Conservation (phyloP, 306 rosid genomes). For the Psophocarpus tetragonolobus region DNA sequence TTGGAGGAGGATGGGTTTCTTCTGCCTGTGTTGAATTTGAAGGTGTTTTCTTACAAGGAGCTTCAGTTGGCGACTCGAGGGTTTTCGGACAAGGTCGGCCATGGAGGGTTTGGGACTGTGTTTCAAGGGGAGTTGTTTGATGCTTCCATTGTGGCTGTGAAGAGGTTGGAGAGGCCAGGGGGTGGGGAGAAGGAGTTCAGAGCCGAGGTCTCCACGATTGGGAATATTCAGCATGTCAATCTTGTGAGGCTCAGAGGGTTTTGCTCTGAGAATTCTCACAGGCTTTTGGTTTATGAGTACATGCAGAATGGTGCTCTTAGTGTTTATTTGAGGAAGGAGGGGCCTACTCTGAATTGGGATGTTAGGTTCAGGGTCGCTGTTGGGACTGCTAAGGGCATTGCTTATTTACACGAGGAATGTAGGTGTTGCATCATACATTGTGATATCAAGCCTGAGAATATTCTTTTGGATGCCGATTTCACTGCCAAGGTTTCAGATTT, state of each 20-base stretch:
- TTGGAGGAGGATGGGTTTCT: conserved; percentile 45
- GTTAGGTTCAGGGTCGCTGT: conserved; percentile 64
- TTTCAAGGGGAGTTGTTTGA: conserved; percentile 71
- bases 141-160: conserved; percentile 67
- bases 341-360: conserved; percentile 78
- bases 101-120: conserved; percentile 89
- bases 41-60: conserved; percentile 72
- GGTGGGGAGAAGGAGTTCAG: conserved; percentile 87
- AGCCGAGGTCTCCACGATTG: conserved; percentile 83
- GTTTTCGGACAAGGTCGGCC: conserved; percentile 77
- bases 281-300: conserved; percentile 81
- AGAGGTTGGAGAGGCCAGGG: conserved; percentile 85
- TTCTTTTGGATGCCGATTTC: conserved; percentile 63
- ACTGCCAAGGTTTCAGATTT: conserved; percentile 80
- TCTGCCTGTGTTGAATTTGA: conserved; percentile 52
- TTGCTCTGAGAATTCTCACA: conserved; percentile 77
- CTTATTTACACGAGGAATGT: conserved; percentile 82
- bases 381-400: conserved; percentile 80
- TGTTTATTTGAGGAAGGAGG: conserved; percentile 64
- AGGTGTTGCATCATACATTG: conserved; percentile 80
- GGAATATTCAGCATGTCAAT: conserved; percentile 84
- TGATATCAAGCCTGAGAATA: conserved; percentile 88
- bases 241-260: conserved; percentile 84
- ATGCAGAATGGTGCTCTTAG: conserved; percentile 82
- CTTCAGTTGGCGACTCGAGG: conserved; percentile 67